Evolutionary conservation across 495 filamentous ascomycete genomes (phyloP), one percentile per base, ranked within the genome.

Genomic region (Rusavskia elegans): DNA sequence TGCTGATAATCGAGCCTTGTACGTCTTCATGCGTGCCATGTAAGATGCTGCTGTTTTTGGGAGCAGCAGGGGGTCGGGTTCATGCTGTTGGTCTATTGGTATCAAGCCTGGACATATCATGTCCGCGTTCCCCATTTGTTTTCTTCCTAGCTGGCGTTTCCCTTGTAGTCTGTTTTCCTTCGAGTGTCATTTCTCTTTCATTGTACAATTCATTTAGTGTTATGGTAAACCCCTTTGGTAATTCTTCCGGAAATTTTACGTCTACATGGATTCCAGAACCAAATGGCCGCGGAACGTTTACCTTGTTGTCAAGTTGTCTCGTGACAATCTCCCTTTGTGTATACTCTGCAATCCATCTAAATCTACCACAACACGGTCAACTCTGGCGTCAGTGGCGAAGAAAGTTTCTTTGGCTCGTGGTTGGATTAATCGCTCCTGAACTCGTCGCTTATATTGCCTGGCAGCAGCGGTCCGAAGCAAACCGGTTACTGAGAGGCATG

Each of bases 291-390:
- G 66, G 65, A 21, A 66, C 65, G 10, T 63, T 55, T 58, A 51
- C 37, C 39, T 62, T 68, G 32, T 16, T 66, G 10, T 64, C 57
- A 0, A 63, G 49, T n/a, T 68, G 65, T 45, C 8, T 61, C 23
- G 21, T 66, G n/a, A 68, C 66, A 17, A 61, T 63, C 16, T 27
- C 54, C 13, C 55, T 67, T 16, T 67, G 63, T 50, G 59, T 57
- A 27, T 68, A 63, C 61, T 53, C 59, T 10, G 60, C 60, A 6
- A 50, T 66, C 7, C 59, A 53, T 48, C 59, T 64, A 8, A 67
- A 65, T 48, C 35, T 68, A 10, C 64, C 63, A 21, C 39, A 52
- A 1, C 37, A 53, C 25, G 27, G 29, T 4, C 42, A 50, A n/a
- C 30, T n/a, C 5, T 39, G 17, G 21, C 6, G 6, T 14, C 52